Percentiles rank a stretch among this genome's conserved stretches.
Conservation (phyloP, 345 rosid genomes). For the Turnera subulata region DNA sequence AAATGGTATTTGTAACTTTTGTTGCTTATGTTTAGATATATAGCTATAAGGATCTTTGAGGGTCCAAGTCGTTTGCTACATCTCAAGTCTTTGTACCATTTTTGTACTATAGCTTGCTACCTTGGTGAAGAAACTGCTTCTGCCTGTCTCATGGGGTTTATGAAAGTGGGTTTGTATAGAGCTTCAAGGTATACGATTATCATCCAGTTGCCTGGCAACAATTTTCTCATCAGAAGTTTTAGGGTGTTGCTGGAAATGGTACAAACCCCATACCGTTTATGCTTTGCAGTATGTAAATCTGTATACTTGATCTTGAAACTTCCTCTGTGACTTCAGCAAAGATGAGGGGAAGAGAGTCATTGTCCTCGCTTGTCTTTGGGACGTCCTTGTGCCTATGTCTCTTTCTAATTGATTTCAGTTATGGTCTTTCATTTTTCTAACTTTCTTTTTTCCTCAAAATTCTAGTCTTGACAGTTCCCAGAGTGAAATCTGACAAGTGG, state of each 20-base stretch:
- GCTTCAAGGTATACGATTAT: background rate
- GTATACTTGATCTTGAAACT: background rate
- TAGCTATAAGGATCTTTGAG: too few species aligned
- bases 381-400: background rate
- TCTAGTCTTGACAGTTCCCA: conserved; percentile 44
- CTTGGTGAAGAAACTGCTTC: background rate
- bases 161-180: background rate
- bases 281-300: background rate
- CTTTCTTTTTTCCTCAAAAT: conserved; percentile 8
- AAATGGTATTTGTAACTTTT: too few species aligned
- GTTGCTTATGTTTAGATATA: too few species aligned
- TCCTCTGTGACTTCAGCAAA: background rate
- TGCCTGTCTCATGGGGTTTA: background rate
- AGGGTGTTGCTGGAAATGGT: background rate
- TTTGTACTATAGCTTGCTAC: too few species aligned
- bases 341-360: background rate
- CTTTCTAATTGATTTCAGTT: background rate
- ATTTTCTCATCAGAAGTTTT: background rate
- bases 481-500: conserved; percentile 38
- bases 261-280: too few species aligned
- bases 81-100: too few species aligned
- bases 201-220: background rate
- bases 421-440: background rate
- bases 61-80: too few species aligned
- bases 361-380: background rate